Percentiles rank a stretch among this genome's conserved stretches.
These are phyloP conservation scores for Chaetomiaceae sp. DNA, from an alignment of 2,329 filamentous ascomycete species.

Conservation along the genomic window DNA sequence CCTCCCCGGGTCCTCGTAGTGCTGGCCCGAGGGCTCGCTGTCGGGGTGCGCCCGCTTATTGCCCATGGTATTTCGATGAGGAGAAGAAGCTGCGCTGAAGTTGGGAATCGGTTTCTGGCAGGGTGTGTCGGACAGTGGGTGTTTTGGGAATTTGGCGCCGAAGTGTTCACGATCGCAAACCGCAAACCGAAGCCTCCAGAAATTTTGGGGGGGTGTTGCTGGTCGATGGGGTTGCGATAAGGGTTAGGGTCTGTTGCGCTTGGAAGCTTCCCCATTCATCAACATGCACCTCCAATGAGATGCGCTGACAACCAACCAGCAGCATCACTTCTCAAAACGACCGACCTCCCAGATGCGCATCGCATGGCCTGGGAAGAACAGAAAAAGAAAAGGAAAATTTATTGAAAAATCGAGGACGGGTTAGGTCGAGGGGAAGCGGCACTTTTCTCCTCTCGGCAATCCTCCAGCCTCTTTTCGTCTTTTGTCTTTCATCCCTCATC, in stretches of 20 bases:
- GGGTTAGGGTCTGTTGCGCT: slow-evolving; percentile 18
- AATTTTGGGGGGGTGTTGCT: slow-evolving; percentile 8
- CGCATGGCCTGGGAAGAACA: too few species aligned
- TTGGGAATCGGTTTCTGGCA: neutral
- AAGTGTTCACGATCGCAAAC: too few species aligned
- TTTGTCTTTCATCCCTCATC: neutral
- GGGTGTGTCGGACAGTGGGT: neutral
- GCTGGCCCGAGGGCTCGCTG: slow-evolving; percentile 19
- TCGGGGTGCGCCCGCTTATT: slow-evolving; percentile 29
- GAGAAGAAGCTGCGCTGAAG: neutral
- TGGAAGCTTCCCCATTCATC: neutral
- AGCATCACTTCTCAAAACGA: neutral
- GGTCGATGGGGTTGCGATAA: slow-evolving; percentile 4
- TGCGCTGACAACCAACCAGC: neutral
- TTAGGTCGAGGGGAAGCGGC: neutral
- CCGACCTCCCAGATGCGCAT: neutral
- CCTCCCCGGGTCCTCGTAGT: slow-evolving; percentile 17
- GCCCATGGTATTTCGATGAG: slow-evolving; percentile 29
- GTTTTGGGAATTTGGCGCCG: neutral
- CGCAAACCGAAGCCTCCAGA: neutral
- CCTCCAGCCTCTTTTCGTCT: slow-evolving; percentile 5
- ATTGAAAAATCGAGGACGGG: slow-evolving; percentile 5
- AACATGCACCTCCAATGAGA: too few species aligned
- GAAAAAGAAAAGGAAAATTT: neutral
- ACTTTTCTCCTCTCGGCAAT: neutral